Base-by-base conservation (phyloP, 2,329 filamentous ascomycete genomes). In the Metarhizium humberi region DNA sequence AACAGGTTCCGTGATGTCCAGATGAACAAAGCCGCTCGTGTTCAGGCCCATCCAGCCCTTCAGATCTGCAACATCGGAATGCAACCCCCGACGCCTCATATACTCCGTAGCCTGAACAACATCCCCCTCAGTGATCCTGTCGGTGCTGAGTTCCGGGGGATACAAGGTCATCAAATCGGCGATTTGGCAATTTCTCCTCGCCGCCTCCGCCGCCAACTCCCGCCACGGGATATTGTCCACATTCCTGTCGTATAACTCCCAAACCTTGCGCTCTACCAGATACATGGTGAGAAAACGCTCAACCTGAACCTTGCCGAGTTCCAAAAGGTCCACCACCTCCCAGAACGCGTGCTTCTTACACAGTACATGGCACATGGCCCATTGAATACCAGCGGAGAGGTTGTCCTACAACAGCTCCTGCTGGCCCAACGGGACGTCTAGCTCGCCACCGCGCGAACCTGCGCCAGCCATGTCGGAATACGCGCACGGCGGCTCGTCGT, bases 341-440 rank as follows among this genome's bases (percentile, higher is more conserved):
- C 59, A 52, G 36, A 67, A 67, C 1, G 59, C 55, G 32, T 63
- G 47, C 3, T 50, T 55, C 7, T 58, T 50, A 40, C 55, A 54
- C 5, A 68, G 54, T 4, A 64, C 34, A 36, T 61, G 59, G 40
- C 67, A 50, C 3, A 68, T 62, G 14, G 60, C 45, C 66, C 66
- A 68, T 43, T 59, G 62, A 16, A 61, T 55, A 0, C 66, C 65
- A 48, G 60, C 58, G 6, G 55, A 52, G 14, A 68, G 58, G 49
- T 59, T 58, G 4, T 65, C 60, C 66, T 63, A 68, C 20, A 49
- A 56, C 29, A 4, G 5, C 36, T 38, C 36, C 13, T 16, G 25
- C 20, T 8, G 50, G 42, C 4, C 14, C 45, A 11, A 29, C 13
- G 10, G 45, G 45, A 20, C n/a, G 43, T 20, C 36, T 42, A n/a